Evolutionary conservation across 495 filamentous ascomycete genomes (phyloP).

Genomic region (Aspergillus sparsus): DNA sequence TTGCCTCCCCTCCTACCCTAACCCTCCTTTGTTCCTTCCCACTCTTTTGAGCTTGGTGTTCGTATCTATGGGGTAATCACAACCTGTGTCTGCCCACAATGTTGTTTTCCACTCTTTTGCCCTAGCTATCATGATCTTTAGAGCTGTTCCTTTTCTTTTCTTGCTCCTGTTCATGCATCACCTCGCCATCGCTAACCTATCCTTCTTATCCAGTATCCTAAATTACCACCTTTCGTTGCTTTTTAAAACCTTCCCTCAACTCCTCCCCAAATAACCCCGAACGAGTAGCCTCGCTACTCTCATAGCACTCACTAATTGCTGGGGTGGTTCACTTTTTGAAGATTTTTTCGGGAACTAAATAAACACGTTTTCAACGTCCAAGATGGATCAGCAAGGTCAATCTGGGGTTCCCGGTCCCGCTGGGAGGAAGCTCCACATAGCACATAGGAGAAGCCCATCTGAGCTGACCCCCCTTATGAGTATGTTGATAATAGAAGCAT

Average conservation of each 20-base stretch:
- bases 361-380: constrained; percentile 27
- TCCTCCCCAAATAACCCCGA: constrained; percentile 8
- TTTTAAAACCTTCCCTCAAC: constrained; percentile 32
- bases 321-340: constrained; percentile 12
- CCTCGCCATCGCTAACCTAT: constrained; percentile 33
- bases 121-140: constrained; percentile 36
- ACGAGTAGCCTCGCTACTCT: constrained; percentile 13
- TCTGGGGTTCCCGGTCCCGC: constrained; percentile 75
- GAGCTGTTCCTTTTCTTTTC: constrained; percentile 24
- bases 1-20: constrained; percentile 10
- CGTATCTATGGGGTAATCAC: constrained; percentile 21
- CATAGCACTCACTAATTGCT: constrained; percentile 22
- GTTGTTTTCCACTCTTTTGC: constrained; percentile 24
- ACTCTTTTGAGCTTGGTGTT: constrained; percentile 31
- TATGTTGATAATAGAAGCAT: constrained; percentile 55
- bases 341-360: constrained; percentile 5
- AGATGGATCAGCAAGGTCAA: constrained; percentile 84
- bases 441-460: constrained; percentile 94
- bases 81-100: constrained; percentile 23
- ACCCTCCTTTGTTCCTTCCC: constrained; percentile 27
- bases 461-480: constrained; percentile 98
- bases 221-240: constrained; percentile 25
- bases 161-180: constrained; percentile 16
- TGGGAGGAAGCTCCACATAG: constrained; percentile 93
- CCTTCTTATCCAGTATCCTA: constrained; percentile 35